A percentile compares a stretch with the other conserved stretches of the same genome.
These are phyloP conservation scores for Podosphaera fusca DNA, from an alignment of 2,329 filamentous ascomycete species.

Conservation along the genomic window DNA sequence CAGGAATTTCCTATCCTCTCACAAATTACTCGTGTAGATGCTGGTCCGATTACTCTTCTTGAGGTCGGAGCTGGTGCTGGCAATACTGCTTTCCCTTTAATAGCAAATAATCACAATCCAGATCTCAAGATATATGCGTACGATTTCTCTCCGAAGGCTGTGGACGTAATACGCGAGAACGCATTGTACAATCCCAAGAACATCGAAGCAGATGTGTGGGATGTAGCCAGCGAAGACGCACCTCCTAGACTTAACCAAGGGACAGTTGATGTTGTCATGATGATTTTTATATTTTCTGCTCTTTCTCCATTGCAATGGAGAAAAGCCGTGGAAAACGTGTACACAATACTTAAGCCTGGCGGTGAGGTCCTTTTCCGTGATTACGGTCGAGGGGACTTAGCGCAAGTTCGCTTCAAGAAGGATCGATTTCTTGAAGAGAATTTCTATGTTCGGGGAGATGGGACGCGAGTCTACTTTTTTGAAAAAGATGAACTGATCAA, in stretches of 20 bases:
- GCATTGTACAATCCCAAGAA: conserved; percentile 47
- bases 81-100: conserved; percentile 84
- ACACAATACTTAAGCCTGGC: conserved; percentile 66
- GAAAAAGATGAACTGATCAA: conserved; percentile 57
- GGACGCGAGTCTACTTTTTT: conserved; percentile 94
- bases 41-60: conserved; percentile 47
- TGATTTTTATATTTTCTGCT: conserved; percentile 96
- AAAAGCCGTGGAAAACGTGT: conserved; percentile 58
- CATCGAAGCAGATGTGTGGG: conserved; percentile 88
- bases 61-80: conserved; percentile 91
- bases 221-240: conserved; percentile 48
- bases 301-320: conserved; percentile 68
- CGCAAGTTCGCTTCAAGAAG: conserved; percentile 93
- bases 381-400: conserved; percentile 85
- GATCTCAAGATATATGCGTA: conserved; percentile 72
- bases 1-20: conserved; percentile 87
- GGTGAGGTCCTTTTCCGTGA: conserved; percentile 90
- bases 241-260: conserved; percentile 55
- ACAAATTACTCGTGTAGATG: conserved; percentile 45
- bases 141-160: conserved; percentile 87
- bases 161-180: conserved; percentile 72
- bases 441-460: conserved; percentile 89
- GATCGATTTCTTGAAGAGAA: conserved; percentile 86
- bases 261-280: conserved; percentile 74
- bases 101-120: conserved; percentile 64